These are phyloP conservation scores for Lasiosphaeris hirsuta DNA, from an alignment of 495 filamentous ascomycete species.

Conservation along the genomic window DNA sequence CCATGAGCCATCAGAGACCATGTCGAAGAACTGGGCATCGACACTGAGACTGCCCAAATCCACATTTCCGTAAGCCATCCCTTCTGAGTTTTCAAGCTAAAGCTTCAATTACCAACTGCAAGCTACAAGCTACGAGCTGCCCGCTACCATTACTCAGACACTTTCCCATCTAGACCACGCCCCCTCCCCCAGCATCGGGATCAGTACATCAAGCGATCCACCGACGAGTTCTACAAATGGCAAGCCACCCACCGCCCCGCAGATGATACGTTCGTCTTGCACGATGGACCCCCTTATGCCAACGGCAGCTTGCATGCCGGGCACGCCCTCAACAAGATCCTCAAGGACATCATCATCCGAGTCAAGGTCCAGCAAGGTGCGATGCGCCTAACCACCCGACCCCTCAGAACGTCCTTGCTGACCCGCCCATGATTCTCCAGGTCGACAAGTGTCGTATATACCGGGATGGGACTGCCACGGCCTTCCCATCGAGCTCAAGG, in stretches of 20 bases:
- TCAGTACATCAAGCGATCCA: slow-evolving; percentile 71
- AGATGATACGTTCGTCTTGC: slow-evolving; percentile 68
- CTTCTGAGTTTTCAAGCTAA: not conserved
- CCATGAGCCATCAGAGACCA: slow-evolving; percentile 29
- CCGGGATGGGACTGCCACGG: slow-evolving; percentile 99
- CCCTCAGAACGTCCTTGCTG: not conserved
- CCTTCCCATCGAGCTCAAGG: slow-evolving; percentile 94
- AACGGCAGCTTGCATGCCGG: slow-evolving; percentile 93
- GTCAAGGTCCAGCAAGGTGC: slow-evolving; percentile 71
- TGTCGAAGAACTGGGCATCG: slow-evolving; percentile 49
- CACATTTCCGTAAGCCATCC: slow-evolving; percentile 41
- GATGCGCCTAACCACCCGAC: not conserved
- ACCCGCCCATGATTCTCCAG: slow-evolving; percentile 16
- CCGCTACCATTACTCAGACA: not conserved
- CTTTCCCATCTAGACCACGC: slow-evolving; percentile 35
- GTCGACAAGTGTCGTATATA: slow-evolving; percentile 73
- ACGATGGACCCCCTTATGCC: slow-evolving; percentile 96
- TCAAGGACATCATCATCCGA: slow-evolving; percentile 89
- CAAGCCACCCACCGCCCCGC: slow-evolving; percentile 60
- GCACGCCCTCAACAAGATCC: slow-evolving; percentile 96
- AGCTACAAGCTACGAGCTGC: not conserved
- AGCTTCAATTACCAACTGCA: not conserved
- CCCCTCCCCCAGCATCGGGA: slow-evolving; percentile 44
- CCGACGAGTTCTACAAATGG: slow-evolving; percentile 87
- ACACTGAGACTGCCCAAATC: slow-evolving; percentile 49